Evolutionary conservation across 129 eudicot species (phyloP), one percentile per base, ranked within the genome.

Genomic region (Flaveria ramosissima): DNA sequence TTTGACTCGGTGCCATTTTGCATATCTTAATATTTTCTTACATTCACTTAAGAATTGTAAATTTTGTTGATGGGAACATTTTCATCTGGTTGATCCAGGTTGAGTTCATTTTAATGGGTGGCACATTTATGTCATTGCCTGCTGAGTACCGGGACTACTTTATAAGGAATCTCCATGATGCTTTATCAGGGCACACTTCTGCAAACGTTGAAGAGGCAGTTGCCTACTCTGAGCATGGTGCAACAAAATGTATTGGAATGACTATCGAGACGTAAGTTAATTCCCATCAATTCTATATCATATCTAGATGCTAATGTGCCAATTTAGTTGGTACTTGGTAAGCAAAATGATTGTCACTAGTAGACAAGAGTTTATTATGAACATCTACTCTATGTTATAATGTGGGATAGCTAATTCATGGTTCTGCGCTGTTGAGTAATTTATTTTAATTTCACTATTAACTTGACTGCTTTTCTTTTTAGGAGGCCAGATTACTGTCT

Each of bases 401-500:
- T 21, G 14, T 50, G 19, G 50, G 27, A 67, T 26, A 77, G 64
- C 47, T 64, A 55, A 20, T 64, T 32, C 50, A 32, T 39, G 68
- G 43, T 41, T 52, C 8, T 16, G 15, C 19, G 21, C 23, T 10
- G 67, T 52, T 68, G 26, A 27, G 56, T 57, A 16, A 66, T 32
- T 64, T 64, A 9, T 2, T 56, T 57, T 9, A 20, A 26, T 50
- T 75, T 50, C 14, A 7, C 7, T 62, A 5, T n/a, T 27, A 79
- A 79, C 56, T 21, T 13, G 23, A 50, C 15, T 63, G 23, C 60
- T 70, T 16, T 64, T 72, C 19, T 16, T 61, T 48, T 62, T 70
- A 94, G 98, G 90, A 90, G 98, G 84, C 98, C 98, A 68, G 98
- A 94, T 73, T 94, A 94, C 72, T 94, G 98, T 84, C 90, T 94